These are phyloP conservation scores for Maudiozyma bulderi DNA, from an alignment of 805 yeast genomes.

Conservation along the genomic window DNA sequence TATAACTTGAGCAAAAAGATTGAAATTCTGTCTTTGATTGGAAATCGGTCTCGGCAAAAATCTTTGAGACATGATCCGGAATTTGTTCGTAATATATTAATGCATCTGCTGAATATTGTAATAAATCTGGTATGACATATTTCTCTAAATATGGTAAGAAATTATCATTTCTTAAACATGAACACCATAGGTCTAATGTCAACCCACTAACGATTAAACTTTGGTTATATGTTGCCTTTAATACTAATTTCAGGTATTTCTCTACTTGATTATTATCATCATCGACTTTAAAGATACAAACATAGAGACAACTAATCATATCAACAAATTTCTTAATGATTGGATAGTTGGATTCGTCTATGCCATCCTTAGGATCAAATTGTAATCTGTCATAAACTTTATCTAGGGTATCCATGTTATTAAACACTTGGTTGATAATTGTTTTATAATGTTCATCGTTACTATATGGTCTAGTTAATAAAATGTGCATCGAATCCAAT, in stretches of 20 bases:
- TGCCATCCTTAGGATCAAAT: constrained; percentile 51
- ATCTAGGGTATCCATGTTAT: constrained; percentile 62
- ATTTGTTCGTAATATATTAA: constrained; percentile 64
- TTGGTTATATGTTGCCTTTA: constrained; percentile 73
- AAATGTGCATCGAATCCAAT: constrained; percentile 80
- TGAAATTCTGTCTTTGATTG: constrained; percentile 75
- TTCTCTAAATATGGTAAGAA: constrained; percentile 40
- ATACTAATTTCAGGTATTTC: constrained; percentile 62
- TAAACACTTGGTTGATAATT: constrained; percentile 73
- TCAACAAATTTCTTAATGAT: constrained; percentile 85
- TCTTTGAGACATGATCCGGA: constrained; percentile 54
- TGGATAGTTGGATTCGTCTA: constrained; percentile 73
- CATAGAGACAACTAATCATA: constrained; percentile 45
- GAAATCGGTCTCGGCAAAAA: constrained; percentile 74
- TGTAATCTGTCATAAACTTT: constrained; percentile 47
- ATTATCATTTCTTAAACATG: constrained; percentile 74
- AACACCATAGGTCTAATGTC: constrained; percentile 90
- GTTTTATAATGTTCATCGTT: constrained; percentile 60
- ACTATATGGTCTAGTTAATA: constrained; percentile 71
- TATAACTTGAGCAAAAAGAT: constrained; percentile 68
- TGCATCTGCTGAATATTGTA: constrained; percentile 71
- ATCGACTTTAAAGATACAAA: constrained; percentile 49
- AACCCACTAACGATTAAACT: constrained; percentile 85
- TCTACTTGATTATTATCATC: constrained; percentile 44
- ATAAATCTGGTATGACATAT: constrained; percentile 48